phyloP scores from a whole-genome alignment of 106 monocot species.

The Dioscorea zingiberensis region DNA sequence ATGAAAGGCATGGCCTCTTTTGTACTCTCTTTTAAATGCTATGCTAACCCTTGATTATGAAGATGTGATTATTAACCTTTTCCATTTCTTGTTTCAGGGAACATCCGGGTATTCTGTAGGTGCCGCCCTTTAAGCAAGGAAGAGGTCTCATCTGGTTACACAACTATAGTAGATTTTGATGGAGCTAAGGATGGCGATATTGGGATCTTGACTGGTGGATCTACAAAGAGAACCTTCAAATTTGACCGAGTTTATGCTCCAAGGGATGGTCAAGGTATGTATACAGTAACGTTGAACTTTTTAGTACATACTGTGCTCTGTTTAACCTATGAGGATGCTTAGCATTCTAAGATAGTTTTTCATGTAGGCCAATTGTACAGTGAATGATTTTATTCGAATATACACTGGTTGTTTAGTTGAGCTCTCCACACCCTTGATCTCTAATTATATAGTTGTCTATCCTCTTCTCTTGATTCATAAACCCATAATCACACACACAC shows the following conservation, averaged over 20 bases:
- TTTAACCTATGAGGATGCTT: too few species aligned
- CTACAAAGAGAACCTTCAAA: slow-evolving; percentile 60
- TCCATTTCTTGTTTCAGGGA: slow-evolving; percentile 45
- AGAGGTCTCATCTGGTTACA: slow-evolving; percentile 41
- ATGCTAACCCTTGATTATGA: not conserved
- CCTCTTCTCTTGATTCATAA: too few species aligned
- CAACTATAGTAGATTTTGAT: slow-evolving; percentile 60
- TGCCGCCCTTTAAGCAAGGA: slow-evolving; percentile 78
- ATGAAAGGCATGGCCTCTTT: slow-evolving; percentile 48
- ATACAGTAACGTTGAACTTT: too few species aligned
- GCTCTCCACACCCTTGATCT: too few species aligned
- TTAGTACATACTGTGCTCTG: too few species aligned
- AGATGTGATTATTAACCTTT: not conserved
- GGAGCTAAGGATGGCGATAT: slow-evolving; percentile 73
- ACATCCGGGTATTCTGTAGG: slow-evolving; percentile 91
- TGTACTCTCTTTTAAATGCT: not conserved
- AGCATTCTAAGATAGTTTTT: too few species aligned
- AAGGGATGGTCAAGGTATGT: slow-evolving; percentile 67
- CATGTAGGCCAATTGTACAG: too few species aligned
- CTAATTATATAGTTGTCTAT: too few species aligned
- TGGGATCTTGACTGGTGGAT: slow-evolving; percentile 39
- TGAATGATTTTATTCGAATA: too few species aligned
- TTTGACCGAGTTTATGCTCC: slow-evolving; percentile 77
- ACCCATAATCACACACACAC: too few species aligned
- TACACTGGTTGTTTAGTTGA: too few species aligned